Evolutionary conservation across 176 grass and related monocot species (phyloP), one percentile per base, ranked within the genome.

Genomic region (Metroxylon sagu): DNA sequence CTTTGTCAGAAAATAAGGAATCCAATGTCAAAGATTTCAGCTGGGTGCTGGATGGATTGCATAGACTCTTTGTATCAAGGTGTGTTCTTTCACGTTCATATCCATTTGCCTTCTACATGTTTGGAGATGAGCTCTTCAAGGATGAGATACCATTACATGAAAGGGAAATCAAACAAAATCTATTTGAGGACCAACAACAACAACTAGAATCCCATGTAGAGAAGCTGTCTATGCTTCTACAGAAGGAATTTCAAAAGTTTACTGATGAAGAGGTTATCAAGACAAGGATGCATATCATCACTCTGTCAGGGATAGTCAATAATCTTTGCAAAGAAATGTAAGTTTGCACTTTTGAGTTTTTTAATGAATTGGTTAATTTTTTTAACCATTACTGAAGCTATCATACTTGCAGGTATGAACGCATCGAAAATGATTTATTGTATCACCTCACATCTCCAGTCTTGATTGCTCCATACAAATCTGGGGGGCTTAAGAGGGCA

Each of bases 71-170:
- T 19, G 4, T 4, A 15, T 79, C 80, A 16, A 64, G 76, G 17
- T 61, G 69, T 56, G 57, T 69, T 49, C 70, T 88, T 17, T 48
- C 19, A 52, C 56, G 26, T 15, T 83, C 79, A 4, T 79, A 88
- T 68, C 75, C 55, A 16, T 83, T 88, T 21, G 75, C 85, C 35
- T 88, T 68, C 73, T 79, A 64, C 67, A 83, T 88, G 67, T 88
- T 88, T 62, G 85, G 64, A 23, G 52, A 54, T 51, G 59, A 31
- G 12, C 58, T 64, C 43, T 49, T 25, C 14, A 27, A 25, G 50
- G 18, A 1, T 19, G 51, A 55, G 52, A 62, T 50, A 4, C 4
- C 1, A 54, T 31, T 59, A 29, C 5, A 50, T 64, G 3, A 69
- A 43, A 69, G 63, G 70, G 68, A 55, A 27, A 74, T 65, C 16